Evolutionary conservation across 108 stramenopile species (phyloP).

Genomic region (Conticribra guillardii): DNA sequence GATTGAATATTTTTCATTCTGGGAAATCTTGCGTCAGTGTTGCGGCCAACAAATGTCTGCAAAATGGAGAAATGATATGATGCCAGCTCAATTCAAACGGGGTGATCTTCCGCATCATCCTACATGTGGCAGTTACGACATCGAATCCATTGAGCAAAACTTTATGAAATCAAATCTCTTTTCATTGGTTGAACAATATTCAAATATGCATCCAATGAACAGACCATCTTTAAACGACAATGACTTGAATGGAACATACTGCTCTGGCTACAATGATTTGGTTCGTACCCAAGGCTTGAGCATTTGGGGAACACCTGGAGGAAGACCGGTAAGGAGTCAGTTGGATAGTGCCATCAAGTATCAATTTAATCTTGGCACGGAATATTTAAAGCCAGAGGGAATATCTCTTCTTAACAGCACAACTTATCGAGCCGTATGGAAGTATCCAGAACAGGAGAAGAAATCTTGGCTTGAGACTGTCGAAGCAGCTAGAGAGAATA

Average conservation of each 20-base stretch:
- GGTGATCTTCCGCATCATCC: slow-evolving; percentile 27
- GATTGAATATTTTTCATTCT: slow-evolving; percentile 36
- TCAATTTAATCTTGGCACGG: slow-evolving; percentile 10
- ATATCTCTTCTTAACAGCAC: not conserved
- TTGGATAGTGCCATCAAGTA: slow-evolving; percentile 33
- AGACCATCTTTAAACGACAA: slow-evolving; percentile 38
- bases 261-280: slow-evolving; percentile 40
- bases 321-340: slow-evolving; percentile 23
- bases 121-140: slow-evolving; percentile 34
- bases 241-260: slow-evolving; percentile 47
- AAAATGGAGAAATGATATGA: slow-evolving; percentile 46
- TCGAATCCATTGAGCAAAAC: slow-evolving; percentile 29
- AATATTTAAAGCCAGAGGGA: slow-evolving; percentile 13
- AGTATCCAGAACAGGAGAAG: slow-evolving; percentile 15
- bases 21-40: slow-evolving; percentile 49
- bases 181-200: slow-evolving; percentile 15
- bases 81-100: slow-evolving; percentile 29
- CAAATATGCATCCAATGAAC: slow-evolving; percentile 36
- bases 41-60: slow-evolving; percentile 49
- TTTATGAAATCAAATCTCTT: slow-evolving; percentile 36
- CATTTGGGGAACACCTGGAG: slow-evolving; percentile 37
- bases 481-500: slow-evolving; percentile 2
- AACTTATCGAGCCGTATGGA: slow-evolving; percentile 5
- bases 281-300: slow-evolving; percentile 32
- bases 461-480: slow-evolving; percentile 26